Conservation (phyloP, 768 basidiomycete genomes). For the Artomyces pyxidatus region DNA sequence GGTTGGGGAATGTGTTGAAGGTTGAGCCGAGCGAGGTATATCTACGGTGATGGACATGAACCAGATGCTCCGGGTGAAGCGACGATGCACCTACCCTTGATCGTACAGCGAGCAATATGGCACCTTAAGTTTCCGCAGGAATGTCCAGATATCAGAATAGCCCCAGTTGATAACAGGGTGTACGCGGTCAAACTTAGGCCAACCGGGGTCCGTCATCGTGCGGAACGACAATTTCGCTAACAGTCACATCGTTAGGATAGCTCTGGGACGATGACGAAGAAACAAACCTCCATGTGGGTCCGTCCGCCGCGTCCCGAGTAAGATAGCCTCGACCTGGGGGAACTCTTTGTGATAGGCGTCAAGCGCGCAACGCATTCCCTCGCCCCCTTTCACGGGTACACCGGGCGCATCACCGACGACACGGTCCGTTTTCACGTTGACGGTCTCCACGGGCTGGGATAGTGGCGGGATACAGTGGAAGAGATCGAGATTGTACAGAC, state of each 20-base stretch:
- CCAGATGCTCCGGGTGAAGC: not conserved
- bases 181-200: constrained; percentile 86
- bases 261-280: not conserved
- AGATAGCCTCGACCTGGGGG: constrained; percentile 66
- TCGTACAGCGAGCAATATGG: constrained; percentile 90
- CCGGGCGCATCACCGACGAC: constrained; percentile 16
- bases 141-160: constrained; percentile 85
- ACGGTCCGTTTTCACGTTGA: constrained; percentile 28
- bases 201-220: constrained; percentile 79
- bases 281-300: constrained; percentile 91
- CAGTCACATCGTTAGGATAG: not conserved
- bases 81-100: constrained; percentile 50
- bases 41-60: constrained; percentile 30
- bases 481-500: constrained; percentile 68
- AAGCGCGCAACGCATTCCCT: constrained; percentile 75
- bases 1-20: constrained; percentile 91
- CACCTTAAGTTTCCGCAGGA: constrained; percentile 63
- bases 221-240: constrained; percentile 63
- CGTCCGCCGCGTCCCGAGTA: constrained; percentile 81
- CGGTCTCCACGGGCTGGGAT: constrained; percentile 35
- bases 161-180: constrained; percentile 97
- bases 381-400: constrained; percentile 37
- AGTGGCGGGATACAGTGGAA: constrained; percentile 40
- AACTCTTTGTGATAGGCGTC: constrained; percentile 60
- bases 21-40: constrained; percentile 97